phyloP scores from a whole-genome alignment of 306 rosid species.

The Citrullus colocynthis region DNA sequence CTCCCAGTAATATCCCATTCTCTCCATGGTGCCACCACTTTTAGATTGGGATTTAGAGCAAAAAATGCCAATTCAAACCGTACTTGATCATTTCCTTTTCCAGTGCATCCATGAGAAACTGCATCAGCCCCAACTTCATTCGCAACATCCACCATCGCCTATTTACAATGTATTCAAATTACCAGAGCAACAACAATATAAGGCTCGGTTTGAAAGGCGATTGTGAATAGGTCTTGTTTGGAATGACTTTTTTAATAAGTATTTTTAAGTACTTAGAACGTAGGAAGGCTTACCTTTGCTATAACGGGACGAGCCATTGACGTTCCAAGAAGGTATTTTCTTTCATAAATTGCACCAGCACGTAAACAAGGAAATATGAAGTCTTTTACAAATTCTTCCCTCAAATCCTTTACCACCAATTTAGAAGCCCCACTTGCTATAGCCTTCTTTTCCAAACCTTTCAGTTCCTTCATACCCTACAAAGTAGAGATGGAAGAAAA shows the following conservation, averaged over 20 bases:
- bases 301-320: conserved; percentile 99
- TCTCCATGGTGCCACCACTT: conserved; percentile 98
- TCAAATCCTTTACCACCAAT: conserved; percentile 76
- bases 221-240: neutral
- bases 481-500: neutral
- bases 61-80: conserved; percentile 92
- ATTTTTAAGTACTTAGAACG: neutral
- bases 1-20: conserved; percentile 89
- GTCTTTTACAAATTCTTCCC: conserved; percentile 77
- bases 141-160: conserved; percentile 97
- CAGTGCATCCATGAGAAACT: conserved; percentile 91
- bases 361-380: conserved; percentile 78
- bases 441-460: conserved; percentile 83
- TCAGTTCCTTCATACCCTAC: conserved; percentile 73
- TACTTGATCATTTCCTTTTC: conserved; percentile 99
- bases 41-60: conserved; percentile 79
- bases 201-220: neutral
- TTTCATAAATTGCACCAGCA: conserved; percentile 90
- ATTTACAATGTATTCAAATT: too few species aligned
- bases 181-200: too few species aligned
- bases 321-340: conserved; percentile 89
- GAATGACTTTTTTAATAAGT: too few species aligned
- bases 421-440: conserved; percentile 92
- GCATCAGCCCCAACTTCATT: conserved; percentile 96
- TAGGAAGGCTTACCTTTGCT: conserved; percentile 29